A percentile compares a stretch with the other conserved stretches of the same genome.
phyloP scores from a whole-genome alignment of 1,284 basidiomycete species.

The Hymenochaete sp. region DNA sequence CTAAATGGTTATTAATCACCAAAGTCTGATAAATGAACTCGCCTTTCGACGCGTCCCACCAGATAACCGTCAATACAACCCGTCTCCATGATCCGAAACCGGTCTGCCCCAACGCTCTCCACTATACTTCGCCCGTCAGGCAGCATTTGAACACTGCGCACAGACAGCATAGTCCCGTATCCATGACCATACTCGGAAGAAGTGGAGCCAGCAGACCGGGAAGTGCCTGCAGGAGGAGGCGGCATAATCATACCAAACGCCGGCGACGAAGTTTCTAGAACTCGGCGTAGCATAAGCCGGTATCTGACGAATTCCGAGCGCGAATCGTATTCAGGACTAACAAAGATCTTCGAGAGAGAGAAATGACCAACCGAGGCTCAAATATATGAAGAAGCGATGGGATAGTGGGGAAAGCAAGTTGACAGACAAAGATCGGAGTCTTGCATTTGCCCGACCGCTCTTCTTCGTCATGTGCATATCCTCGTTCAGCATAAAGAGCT shows the following conservation, averaged over 20 bases:
- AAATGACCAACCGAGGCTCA: constrained; percentile 57
- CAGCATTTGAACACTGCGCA: constrained; percentile 79
- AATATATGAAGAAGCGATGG: constrained; percentile 88
- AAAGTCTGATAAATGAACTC: neutral
- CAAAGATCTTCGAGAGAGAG: constrained; percentile 1
- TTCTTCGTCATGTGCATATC: constrained; percentile 56
- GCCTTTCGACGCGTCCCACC: constrained; percentile 73
- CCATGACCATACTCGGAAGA: constrained; percentile 70
- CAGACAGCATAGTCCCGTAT: constrained; percentile 94
- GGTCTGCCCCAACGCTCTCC: constrained; percentile 74
- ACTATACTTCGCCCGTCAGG: constrained; percentile 86
- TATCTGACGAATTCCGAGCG: constrained; percentile 37
- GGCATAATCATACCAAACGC: constrained; percentile 90
- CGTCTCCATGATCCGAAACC: constrained; percentile 81
- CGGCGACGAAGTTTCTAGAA: constrained; percentile 66
- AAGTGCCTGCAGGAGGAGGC: too few relatives aligned
- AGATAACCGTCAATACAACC: constrained; percentile 83
- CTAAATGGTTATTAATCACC: neutral
- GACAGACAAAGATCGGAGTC: constrained; percentile 87
- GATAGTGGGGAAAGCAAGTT: constrained; percentile 84
- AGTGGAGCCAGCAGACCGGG: constrained; percentile 32
- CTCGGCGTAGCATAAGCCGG: constrained; percentile 88
- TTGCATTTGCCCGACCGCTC: constrained; percentile 72
- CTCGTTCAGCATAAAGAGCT: constrained; percentile 45
- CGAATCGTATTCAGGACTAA: neutral